phyloP scores from a whole-genome alignment of 352 stramenopile species.

The Pythium rhizo-oryzae region DNA sequence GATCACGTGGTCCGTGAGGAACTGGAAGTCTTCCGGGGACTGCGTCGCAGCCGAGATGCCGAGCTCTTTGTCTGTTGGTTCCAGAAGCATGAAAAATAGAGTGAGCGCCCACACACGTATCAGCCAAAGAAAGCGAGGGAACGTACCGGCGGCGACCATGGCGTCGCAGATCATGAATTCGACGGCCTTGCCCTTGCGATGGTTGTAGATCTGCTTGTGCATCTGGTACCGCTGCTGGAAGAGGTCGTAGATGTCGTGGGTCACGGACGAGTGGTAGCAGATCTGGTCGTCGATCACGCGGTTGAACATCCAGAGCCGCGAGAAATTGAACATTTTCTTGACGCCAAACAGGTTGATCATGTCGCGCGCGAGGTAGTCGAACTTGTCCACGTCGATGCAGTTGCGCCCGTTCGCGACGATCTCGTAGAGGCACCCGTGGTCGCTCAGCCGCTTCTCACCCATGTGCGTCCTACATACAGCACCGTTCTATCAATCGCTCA shows the following conservation, averaged over 20 bases:
- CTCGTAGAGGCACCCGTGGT: conserved; percentile 86
- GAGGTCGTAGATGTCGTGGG: conserved; percentile 89
- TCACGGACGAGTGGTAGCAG: conserved; percentile 89
- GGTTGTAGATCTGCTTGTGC: conserved; percentile 91
- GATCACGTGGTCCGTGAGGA: conserved; percentile 75
- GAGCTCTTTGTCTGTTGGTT: conserved; percentile 65
- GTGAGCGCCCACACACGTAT: too few relatives aligned
- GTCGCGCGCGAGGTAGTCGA: conserved; percentile 90
- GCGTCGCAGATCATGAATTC: conserved; percentile 93
- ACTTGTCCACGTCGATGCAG: conserved; percentile 93
- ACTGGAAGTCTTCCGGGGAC: conserved; percentile 69
- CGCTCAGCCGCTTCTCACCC: conserved; percentile 45
- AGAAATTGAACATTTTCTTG: conserved; percentile 78
- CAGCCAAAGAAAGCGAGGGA: too few relatives aligned
- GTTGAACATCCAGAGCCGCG: conserved; percentile 81
- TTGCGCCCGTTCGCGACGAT: conserved; percentile 92
- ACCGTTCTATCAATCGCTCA: too few relatives aligned
- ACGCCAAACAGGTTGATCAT: conserved; percentile 87
- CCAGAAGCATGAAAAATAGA: too few relatives aligned
- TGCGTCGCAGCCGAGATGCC: conserved; percentile 70
- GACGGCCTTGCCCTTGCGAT: conserved; percentile 87
- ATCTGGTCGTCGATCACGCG: conserved; percentile 87
- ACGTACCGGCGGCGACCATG: conserved; percentile 64
- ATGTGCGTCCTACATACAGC: conserved; percentile 57
- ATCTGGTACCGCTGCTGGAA: conserved; percentile 91